Conservation (phyloP, 306 rosid genomes). For the Acmispon strigosus region DNA sequence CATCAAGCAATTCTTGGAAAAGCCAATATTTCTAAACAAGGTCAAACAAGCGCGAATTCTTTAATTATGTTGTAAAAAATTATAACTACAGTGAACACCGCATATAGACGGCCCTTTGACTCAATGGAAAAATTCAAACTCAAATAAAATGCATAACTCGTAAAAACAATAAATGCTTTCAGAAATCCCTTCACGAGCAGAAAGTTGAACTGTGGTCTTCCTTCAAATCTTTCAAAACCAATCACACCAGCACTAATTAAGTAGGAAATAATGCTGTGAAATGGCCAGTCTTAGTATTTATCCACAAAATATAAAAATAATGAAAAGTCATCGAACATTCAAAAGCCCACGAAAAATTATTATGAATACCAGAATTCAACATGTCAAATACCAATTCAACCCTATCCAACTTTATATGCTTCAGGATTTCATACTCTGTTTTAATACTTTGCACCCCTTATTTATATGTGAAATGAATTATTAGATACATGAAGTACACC, state of each 20-base stretch:
- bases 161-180: neutral
- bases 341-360: neutral
- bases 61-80: neutral
- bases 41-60: neutral
- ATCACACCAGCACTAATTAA: neutral
- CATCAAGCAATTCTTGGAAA: neutral
- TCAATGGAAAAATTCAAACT: neutral
- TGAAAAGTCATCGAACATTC: neutral
- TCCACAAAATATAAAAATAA: neutral
- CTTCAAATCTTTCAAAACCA: neutral
- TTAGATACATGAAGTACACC: neutral
- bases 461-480: neutral
- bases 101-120: neutral
- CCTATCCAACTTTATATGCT: neutral
- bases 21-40: neutral
- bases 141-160: neutral
- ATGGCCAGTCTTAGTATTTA: neutral
- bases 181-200: neutral
- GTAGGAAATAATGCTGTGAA: neutral
- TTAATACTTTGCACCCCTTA: neutral
- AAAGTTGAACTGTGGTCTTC: neutral
- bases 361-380: neutral
- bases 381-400: slow-evolving; percentile 12
- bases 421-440: neutral
- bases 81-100: neutral